Evolutionary conservation across 495 filamentous ascomycete genomes (phyloP), one percentile per base, ranked within the genome.

Genomic region (Patellaria atrata): DNA sequence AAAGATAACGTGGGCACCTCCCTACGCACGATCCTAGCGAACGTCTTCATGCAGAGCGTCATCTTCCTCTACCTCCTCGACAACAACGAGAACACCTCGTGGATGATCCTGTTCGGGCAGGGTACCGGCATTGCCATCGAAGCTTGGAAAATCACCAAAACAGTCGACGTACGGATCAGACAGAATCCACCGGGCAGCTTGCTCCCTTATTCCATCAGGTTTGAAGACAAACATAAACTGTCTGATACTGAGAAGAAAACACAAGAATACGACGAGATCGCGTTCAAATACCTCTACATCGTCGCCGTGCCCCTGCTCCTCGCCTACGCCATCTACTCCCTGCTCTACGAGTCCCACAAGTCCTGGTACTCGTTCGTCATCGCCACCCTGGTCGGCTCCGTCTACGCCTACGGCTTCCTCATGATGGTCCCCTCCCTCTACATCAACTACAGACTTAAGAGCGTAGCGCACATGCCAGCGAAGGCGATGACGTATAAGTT

Each of bases 391-490:
- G 89, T 97, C 11, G 89, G 89, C 4, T 86, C 79, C 30, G 89
- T 97, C 21, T 97, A 97, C 54, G 87, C 89, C 1, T 97, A 97
- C 49, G 89, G 89, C 5, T 97, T 97, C 64, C 59, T 97, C 40
- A 96, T 97, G 91, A 96, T 97, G 89, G 82, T 97, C 12, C 89
- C 89, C 18, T 79, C 73, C 38, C 64, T 97, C 35, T 97, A 96
- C 57, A 97, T 97, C 72, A 97, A 97, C 65, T 97, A 97, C 63
- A 71, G 87, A 5, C 70, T 97, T 44, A 89, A 96, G 73, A 81
- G 73, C 41, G 85, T 97, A 25, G 89, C 89, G 20, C 89, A 97
- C 59, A 94, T 97, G 89, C 89, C 91, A 2, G 79, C 66, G 23
- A 83, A 81, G 55, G 84, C 89, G 5, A 85, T 97, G 86, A 84